Percentiles rank a stretch among this genome's conserved stretches.
Conservation (phyloP, 2,329 filamentous ascomycete species). For the Ascochyta viciae-villosae region DNA sequence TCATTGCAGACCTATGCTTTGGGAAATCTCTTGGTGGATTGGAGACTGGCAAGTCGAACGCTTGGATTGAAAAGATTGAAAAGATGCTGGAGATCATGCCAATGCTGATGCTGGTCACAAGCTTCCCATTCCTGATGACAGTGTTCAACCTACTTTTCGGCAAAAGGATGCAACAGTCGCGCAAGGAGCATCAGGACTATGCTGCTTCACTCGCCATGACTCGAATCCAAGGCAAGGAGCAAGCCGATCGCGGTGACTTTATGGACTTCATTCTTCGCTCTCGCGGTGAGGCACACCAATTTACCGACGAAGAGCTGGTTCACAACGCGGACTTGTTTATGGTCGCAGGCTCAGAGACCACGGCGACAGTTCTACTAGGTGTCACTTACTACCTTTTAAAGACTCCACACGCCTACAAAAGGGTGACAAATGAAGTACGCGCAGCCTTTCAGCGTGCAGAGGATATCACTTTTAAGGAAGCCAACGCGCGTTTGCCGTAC, state of each 20-base stretch:
- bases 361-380: slow-evolving; percentile 28
- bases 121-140: slow-evolving; percentile 7
- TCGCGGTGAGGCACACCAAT: slow-evolving; percentile 8
- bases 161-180: slow-evolving; percentile 16
- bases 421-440: slow-evolving; percentile 23
- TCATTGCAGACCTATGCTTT: slow-evolving; percentile 35
- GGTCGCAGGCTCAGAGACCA: slow-evolving; percentile 33
- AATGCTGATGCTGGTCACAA: slow-evolving; percentile 11
- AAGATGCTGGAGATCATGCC: slow-evolving; percentile 17
- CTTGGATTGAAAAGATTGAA: slow-evolving; percentile 21
- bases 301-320: slow-evolving; percentile 16
- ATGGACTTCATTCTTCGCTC: slow-evolving; percentile 20
- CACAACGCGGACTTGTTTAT: slow-evolving; percentile 23
- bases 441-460: slow-evolving; percentile 17
- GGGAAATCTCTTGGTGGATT: slow-evolving; percentile 31
- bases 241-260: slow-evolving; percentile 15
- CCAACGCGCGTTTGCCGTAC: slow-evolving; percentile 7
- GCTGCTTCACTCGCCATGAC: slow-evolving; percentile 13
- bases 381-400: slow-evolving; percentile 23
- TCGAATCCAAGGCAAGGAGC: slow-evolving; percentile 14
- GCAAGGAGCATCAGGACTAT: slow-evolving; percentile 15
- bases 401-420: slow-evolving; percentile 17
- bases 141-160: slow-evolving; percentile 12
- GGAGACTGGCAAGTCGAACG: slow-evolving; percentile 13
- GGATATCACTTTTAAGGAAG: slow-evolving; percentile 25